phyloP scores from a whole-genome alignment of 352 stramenopile species.

The Phytopythium chamaehyphon region DNA sequence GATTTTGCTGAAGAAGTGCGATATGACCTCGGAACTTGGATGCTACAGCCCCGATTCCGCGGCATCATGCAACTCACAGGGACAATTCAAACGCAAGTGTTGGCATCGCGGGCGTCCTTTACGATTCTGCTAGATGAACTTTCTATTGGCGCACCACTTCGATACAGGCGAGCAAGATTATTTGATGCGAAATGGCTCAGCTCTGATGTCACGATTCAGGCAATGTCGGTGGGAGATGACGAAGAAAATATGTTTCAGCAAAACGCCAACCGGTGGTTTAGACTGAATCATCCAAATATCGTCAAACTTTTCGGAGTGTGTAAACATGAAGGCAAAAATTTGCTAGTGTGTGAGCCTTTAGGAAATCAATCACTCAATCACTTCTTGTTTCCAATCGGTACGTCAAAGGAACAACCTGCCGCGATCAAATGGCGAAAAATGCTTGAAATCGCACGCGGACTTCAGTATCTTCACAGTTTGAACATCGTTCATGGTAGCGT shows the following conservation, averaged over 20 bases:
- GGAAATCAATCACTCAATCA: not conserved
- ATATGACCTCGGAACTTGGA: not conserved
- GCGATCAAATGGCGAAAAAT: not conserved
- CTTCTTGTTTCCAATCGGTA: not conserved
- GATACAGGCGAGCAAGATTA: not conserved
- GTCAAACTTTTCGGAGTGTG: not conserved
- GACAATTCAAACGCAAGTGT: not conserved
- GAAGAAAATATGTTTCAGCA: not conserved
- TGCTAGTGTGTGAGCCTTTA: not conserved
- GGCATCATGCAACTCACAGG: not conserved
- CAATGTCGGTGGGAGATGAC: not conserved
- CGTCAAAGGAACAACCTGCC: not conserved
- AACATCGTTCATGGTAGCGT: not conserved
- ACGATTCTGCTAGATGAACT: not conserved
- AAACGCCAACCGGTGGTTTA: not conserved
- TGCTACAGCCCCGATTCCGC: not conserved
- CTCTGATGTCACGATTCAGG: not conserved
- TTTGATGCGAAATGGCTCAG: not conserved
- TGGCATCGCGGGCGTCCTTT: not conserved
- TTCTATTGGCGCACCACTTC: not conserved
- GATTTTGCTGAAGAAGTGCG: too few relatives aligned
- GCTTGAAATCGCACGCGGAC: not conserved
- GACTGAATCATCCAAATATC: not conserved
- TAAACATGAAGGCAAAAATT: not conserved
- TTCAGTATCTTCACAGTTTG: not conserved